Base-by-base conservation (phyloP, 345 rosid genomes). In the Eucalyptus coolabah region DNA sequence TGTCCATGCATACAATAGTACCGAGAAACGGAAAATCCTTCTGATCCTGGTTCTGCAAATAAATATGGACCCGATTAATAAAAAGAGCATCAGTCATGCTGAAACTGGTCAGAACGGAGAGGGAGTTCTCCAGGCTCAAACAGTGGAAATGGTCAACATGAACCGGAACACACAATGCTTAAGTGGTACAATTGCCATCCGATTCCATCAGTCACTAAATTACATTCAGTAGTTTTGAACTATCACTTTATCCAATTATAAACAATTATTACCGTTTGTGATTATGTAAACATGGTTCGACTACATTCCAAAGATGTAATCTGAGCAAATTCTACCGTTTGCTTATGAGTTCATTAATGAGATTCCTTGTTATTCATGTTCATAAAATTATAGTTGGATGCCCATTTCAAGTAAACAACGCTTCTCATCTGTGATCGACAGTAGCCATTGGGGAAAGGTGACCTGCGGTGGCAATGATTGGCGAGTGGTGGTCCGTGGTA, bases 21-120 rank as follows among this genome's bases (percentile, higher is more conserved):
- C 54, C 95, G 3, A 98, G 95, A 92, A 94, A 95, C 23, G 97
- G 99, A 69, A 89, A 92, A 60, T 91, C 28, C 63, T 93, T 90
- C 90, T 95, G 97, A 32, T 96, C 97, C 88, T 97, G 93, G 90
- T 98, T 98, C 99, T 98, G 94, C 92, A 93, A 45, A 44, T 65
- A n/a, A 3, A 30, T 6, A 34, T 11, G 6, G 30, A 26, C 87
- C 53, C 34, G 49, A 85, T 45, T 26, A 37, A 37, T 34, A 23
- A 9, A 72, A 72, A 72, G 82, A 72, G 45, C 24, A 72, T 37
- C 44, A 13, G 45, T 19, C 82, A 37, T 37, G 28, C 82, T 72
- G 14, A 37, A 72, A 37, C 44, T 12, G 45, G 26, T 72, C 44
- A 40, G 44, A 72, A 34, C 45, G 23, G 26, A 72, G 40, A 19